Base-by-base conservation (phyloP, 2,329 filamentous ascomycete genomes). In the Fusarium drepaniforme region DNA sequence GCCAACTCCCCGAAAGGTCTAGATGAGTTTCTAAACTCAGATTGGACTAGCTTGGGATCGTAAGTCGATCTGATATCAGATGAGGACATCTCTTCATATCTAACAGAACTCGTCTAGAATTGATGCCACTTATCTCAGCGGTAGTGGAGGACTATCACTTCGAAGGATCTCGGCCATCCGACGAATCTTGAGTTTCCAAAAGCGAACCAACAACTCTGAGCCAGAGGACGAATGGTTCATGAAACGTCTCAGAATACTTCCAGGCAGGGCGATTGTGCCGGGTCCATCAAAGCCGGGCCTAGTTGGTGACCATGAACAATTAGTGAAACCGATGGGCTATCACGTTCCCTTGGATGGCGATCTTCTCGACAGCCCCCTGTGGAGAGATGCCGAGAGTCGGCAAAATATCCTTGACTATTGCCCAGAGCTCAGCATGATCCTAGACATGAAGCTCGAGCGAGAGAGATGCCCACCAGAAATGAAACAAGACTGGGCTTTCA, bases 71-170 rank as follows among this genome's bases (percentile, higher is more conserved):
- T 12, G 13, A 9, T 56, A 25, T 21, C 23, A 28, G 25, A 33
- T 42, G 12, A 9, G 9, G 15, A 16, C 44, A n/a, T n/a, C 40
- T 35, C 16, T 37, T 25, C 42, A 62, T 25, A 28, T 18, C 59
- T 62, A 40, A 62, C 30, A n/a, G 42, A 61, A 21, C 21, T 25
- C 4, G 9, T 59, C 33, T 9, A 61, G 58, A 23, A 21, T 16
- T 23, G 25, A 46, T 28, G 25, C 73, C 86, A 85, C 87, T 70
- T 80, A 81, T 8, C 89, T 88, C 77, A 84, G 86, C 3, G 88
- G 88, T 33, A 88, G 88, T 71, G 88, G 88, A 9, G 89, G 89
- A 3, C 82, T 90, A 11, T 89, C 88, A 0, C 81, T 90, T 6
- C 86, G 89, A 56, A 85, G 87, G 35, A 83, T 90, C 2, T 88